phyloP scores from a whole-genome alignment of 805 yeast species.

The Yarrowia deformans region DNA sequence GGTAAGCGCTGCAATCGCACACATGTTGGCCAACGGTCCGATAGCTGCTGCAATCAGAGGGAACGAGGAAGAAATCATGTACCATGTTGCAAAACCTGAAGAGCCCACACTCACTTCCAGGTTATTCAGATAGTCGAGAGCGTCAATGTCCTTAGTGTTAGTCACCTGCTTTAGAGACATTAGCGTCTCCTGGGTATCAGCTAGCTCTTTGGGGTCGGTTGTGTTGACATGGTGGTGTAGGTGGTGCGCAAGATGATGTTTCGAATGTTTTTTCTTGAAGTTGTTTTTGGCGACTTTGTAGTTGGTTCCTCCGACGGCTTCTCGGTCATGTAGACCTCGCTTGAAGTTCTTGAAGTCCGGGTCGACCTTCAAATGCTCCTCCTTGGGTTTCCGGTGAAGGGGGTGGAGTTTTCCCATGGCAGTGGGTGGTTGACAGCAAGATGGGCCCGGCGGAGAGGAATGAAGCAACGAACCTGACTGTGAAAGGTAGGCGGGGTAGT shows the following conservation, averaged over 20 bases:
- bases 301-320: conserved; percentile 30
- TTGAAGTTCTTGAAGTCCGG: conserved; percentile 11
- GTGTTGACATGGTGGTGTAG: conserved; percentile 31
- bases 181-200: conserved; percentile 31
- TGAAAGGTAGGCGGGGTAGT: conserved; percentile 10
- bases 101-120: conserved; percentile 40
- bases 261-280: conserved; percentile 16
- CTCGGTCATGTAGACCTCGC: conserved; percentile 27
- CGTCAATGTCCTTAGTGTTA: conserved; percentile 27
- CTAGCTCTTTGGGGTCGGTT: conserved; percentile 12
- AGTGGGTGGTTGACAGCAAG: neutral
- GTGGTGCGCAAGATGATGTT: conserved; percentile 20
- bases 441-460: neutral
- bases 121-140: conserved; percentile 28
- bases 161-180: conserved; percentile 36
- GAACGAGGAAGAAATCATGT: conserved; percentile 67
- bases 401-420: conserved; percentile 38
- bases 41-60: conserved; percentile 80
- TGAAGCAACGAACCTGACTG: neutral
- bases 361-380: conserved; percentile 23
- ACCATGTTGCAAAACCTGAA: conserved; percentile 57
- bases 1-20: conserved; percentile 72
- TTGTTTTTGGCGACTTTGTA: conserved; percentile 24
- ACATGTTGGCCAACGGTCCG: conserved; percentile 80
- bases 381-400: conserved; percentile 33